Evolutionary conservation across 2,329 filamentous ascomycete species (phyloP), one percentile per base, ranked within the genome.

Genomic region (Elsinoe arachidis): DNA sequence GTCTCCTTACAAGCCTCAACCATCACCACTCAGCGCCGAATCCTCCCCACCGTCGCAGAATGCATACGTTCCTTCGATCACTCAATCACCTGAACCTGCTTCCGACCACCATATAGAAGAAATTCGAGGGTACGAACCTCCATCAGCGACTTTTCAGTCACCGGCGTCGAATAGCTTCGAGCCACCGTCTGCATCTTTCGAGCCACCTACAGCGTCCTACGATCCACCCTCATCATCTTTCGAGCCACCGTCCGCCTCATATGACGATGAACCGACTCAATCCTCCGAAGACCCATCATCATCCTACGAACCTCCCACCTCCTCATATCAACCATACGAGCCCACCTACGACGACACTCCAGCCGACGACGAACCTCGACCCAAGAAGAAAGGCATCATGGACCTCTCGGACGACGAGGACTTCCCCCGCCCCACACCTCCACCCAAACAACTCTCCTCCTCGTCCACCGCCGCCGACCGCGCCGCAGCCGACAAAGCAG

Each of bases 381-480:
- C 77, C 55, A 85, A 88, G 72, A 88, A 88, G 74, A 90, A 87
- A 69, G 83, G 81, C 19, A 84, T 90, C 65, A 88, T 93, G 80
- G 86, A 92, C 66, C 86, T 92, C 62, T 88, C 92, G 26, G 86
- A 90, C 11, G 87, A 89, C 21, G 84, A 86, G 61, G 82, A 87
- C 59, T 79, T 87, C 43, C 75, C 82, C 33, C 74, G 75, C 5
- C 68, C 73, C 38, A 21, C 30, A 3, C 15, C 49, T 14, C 49
- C 49, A 37, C 19, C 63, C 63, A 34, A 56, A 67, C 5, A 49
- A 60, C 9, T 39, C 57, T 6, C 21, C 2, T 7, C 46, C 30
- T 17, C 46, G 2, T 34, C 49, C 41, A 60, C 65, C 14, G 63
- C 65, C 46, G 73, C 73, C 65, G 88, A 95, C 65, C 80, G 82